phyloP scores from a whole-genome alignment of 2,329 filamentous ascomycete species.

The Alternaria burnsii region DNA sequence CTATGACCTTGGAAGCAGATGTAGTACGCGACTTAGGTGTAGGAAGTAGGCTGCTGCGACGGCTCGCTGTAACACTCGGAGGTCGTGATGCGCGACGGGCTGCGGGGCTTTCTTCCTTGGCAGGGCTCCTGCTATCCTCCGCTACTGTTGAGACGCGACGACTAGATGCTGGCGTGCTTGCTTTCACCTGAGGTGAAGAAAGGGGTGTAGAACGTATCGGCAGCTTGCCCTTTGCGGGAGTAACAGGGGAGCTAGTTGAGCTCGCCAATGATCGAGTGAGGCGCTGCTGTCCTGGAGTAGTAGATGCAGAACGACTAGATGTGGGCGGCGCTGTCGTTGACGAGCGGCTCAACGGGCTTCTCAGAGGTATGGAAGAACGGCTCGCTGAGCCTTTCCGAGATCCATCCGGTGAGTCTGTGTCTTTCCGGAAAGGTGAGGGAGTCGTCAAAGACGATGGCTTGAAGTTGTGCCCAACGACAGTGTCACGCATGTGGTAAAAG shows the following conservation, averaged over 20 bases:
- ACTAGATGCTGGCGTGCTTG: slow-evolving; percentile 32
- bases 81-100: slow-evolving; percentile 38
- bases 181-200: slow-evolving; percentile 26
- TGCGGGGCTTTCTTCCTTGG: slow-evolving; percentile 42
- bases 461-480: slow-evolving; percentile 50
- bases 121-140: slow-evolving; percentile 29
- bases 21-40: slow-evolving; percentile 38
- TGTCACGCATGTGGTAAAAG: slow-evolving; percentile 48
- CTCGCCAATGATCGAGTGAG: slow-evolving; percentile 39
- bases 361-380: slow-evolving; percentile 47
- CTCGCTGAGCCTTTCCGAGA: slow-evolving; percentile 36
- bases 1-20: slow-evolving; percentile 30
- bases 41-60: slow-evolving; percentile 42
- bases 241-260: slow-evolving; percentile 43
- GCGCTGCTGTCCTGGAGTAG: slow-evolving; percentile 41
- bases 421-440: slow-evolving; percentile 45
- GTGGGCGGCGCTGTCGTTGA: slow-evolving; percentile 38
- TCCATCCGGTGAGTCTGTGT: slow-evolving; percentile 21
- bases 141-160: slow-evolving; percentile 34
- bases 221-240: slow-evolving; percentile 38
- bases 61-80: slow-evolving; percentile 41
- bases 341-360: slow-evolving; percentile 43
- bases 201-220: slow-evolving; percentile 30
- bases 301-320: slow-evolving; percentile 35
- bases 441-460: slow-evolving; percentile 48